Evolutionary conservation across 306 rosid genomes (phyloP).

Genomic region (Amphicarpaea edgeworthii): DNA sequence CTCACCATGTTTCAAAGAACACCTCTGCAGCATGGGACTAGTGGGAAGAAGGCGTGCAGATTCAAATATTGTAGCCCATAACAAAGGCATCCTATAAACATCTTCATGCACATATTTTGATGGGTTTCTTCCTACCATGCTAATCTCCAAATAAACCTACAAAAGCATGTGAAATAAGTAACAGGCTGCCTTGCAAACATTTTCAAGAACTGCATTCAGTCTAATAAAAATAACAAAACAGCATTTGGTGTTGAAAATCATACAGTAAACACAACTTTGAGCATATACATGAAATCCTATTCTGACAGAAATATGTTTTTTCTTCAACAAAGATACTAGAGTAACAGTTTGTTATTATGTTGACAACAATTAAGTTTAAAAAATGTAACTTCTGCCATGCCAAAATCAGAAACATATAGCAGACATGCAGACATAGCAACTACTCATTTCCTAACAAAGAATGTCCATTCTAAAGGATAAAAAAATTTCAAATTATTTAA

Average conservation of each 20-base stretch:
- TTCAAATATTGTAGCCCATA: conserved; percentile 80
- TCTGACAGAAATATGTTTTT: not conserved
- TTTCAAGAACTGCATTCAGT: not conserved
- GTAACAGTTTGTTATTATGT: not conserved
- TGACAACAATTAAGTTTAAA: conserved; percentile 9
- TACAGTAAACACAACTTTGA: not conserved
- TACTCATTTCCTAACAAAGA: conserved; percentile 9
- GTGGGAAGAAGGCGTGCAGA: conserved; percentile 78
- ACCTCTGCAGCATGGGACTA: conserved; percentile 79
- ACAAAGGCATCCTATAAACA: conserved; percentile 69
- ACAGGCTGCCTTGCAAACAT: conserved; percentile 5
- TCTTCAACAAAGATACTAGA: not conserved
- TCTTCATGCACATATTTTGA: conserved; percentile 54
- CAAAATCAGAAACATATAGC: not conserved
- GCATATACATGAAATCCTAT: conserved; percentile 8
- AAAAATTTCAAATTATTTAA: conserved; percentile 6
- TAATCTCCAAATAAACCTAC: conserved; percentile 74
- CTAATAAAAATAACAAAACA: not conserved
- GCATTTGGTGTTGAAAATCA: not conserved
- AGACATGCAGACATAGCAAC: not conserved
- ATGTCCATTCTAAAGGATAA: not conserved
- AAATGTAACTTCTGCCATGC: not conserved
- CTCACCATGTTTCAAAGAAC: conserved; percentile 76
- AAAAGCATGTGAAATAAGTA: conserved; percentile 45
- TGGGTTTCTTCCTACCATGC: conserved; percentile 49